Conservation (phyloP, 306 rosid species). For the Trifolium pratense region DNA sequence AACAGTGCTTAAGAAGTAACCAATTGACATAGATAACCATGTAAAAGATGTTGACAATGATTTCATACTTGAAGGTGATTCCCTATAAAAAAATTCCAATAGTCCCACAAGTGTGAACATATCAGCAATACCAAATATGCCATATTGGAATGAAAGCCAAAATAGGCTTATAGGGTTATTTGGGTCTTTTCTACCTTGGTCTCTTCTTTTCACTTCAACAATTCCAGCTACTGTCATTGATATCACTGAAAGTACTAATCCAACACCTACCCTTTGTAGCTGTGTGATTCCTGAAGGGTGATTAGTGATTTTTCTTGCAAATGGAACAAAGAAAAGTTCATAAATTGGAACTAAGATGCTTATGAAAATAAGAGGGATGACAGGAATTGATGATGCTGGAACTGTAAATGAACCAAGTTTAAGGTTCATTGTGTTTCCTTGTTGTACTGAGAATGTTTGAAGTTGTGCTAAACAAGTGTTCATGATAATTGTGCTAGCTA, state of each 20-base stretch:
- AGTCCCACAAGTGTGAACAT: conserved; percentile 89
- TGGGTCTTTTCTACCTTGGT: conserved; percentile 53
- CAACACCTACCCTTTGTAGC: conserved; percentile 84
- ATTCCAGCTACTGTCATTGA: conserved; percentile 79
- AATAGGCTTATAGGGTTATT: conserved; percentile 58
- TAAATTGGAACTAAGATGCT: conserved; percentile 66
- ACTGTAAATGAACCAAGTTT: conserved; percentile 59
- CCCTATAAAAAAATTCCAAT: conserved; percentile 77
- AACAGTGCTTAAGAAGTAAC: conserved; percentile 69
- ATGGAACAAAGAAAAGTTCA: conserved; percentile 75
- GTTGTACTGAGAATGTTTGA: conserved; percentile 85
- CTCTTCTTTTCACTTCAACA: conserved; percentile 68
- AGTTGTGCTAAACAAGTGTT: conserved; percentile 93
- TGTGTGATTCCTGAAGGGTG: conserved; percentile 85
- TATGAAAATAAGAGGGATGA: conserved; percentile 74
- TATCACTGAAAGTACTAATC: conserved; percentile 65
- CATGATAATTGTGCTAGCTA: conserved; percentile 77
- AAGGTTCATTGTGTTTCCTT: conserved; percentile 67
- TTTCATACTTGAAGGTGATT: conserved; percentile 76
- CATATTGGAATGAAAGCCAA: conserved; percentile 82
- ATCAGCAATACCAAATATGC: conserved; percentile 81
- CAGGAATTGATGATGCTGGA: conserved; percentile 80
- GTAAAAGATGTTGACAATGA: conserved; percentile 81
- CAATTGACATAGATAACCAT: conserved; percentile 68
- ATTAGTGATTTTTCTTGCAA: conserved; percentile 67